A percentile compares a stretch with the other conserved stretches of the same genome.
Evolutionary conservation across 2,329 filamentous ascomycete species (phyloP).

Genomic region (Ploettnerulaceae sp.): DNA sequence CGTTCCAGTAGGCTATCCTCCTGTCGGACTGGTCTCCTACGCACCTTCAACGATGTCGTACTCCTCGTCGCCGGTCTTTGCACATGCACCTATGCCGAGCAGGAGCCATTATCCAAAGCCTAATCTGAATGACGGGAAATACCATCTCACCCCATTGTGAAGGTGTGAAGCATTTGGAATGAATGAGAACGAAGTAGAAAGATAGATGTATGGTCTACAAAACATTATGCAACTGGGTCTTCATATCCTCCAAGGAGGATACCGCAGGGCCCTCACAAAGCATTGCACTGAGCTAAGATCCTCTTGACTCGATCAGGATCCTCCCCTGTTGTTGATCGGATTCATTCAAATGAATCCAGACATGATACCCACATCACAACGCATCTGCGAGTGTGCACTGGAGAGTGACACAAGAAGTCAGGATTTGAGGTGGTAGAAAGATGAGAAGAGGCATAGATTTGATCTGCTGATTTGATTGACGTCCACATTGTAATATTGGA

Average conservation of each 20-base stretch:
- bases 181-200: background rate
- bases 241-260: too few relatives aligned
- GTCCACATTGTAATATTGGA: too few relatives aligned
- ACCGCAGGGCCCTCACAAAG: too few relatives aligned
- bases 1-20: constrained; percentile 7
- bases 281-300: too few relatives aligned
- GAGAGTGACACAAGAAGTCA: background rate
- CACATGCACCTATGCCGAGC: constrained; percentile 1
- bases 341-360: background rate
- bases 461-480: too few relatives aligned
- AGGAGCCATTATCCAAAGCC: background rate
- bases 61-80: constrained; percentile 3
- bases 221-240: too few relatives aligned
- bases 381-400: background rate
- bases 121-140: constrained; percentile 26
- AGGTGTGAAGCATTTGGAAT: background rate
- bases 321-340: too few relatives aligned
- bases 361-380: background rate
- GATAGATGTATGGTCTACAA: background rate
- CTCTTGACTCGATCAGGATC: too few relatives aligned
- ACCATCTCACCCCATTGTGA: constrained; percentile 24
- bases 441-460: background rate
- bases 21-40: constrained; percentile 11
- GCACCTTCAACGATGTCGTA: constrained; percentile 11
- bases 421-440: background rate